Percentiles rank a stretch among this genome's conserved stretches.
Conservation (phyloP, 441 rosid genomes). For the Adansonia grandidieri region DNA sequence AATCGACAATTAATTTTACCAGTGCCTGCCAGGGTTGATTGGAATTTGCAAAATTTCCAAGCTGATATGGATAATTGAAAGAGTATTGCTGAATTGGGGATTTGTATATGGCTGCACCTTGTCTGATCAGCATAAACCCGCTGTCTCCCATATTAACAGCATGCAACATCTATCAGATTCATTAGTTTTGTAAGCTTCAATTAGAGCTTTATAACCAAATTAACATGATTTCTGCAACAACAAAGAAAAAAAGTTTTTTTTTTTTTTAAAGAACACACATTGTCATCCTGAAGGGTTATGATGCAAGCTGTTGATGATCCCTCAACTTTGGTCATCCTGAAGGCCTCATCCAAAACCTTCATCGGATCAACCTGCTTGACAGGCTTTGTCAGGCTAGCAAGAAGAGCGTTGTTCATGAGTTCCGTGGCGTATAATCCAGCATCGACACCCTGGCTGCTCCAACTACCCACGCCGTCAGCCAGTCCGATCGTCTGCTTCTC, state of each 20-base stretch:
- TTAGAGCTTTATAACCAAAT: too few relatives aligned
- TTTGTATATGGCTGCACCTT: neutral
- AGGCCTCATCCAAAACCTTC: constrained; percentile 20
- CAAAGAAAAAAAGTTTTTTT: neutral
- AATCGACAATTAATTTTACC: neutral
- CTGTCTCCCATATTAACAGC: constrained; percentile 38
- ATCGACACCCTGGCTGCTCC: neutral
- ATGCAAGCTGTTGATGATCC: constrained; percentile 34
- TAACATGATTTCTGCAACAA: neutral
- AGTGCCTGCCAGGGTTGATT: constrained; percentile 20
- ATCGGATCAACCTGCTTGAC: constrained; percentile 4
- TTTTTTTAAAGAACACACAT: neutral
- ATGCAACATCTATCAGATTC: constrained; percentile 16
- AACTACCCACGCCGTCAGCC: constrained; percentile 20
- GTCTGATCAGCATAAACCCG: constrained; percentile 37
- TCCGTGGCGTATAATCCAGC: constrained; percentile 16
- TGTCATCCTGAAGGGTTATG: constrained; percentile 16
- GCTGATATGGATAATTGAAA: constrained; percentile 38
- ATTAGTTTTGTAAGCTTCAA: neutral
- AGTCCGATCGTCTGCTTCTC: constrained; percentile 5
- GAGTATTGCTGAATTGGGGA: constrained; percentile 33
- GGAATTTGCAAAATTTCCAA: constrained; percentile 16
- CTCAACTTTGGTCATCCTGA: constrained; percentile 3
- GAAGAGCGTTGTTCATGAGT: constrained; percentile 21
- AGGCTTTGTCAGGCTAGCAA: constrained; percentile 1